Percentiles rank a stretch among this genome's conserved stretches.
Conservation (phyloP, 1,284 basidiomycete genomes). For the Neotropicomus parvogracilis region DNA sequence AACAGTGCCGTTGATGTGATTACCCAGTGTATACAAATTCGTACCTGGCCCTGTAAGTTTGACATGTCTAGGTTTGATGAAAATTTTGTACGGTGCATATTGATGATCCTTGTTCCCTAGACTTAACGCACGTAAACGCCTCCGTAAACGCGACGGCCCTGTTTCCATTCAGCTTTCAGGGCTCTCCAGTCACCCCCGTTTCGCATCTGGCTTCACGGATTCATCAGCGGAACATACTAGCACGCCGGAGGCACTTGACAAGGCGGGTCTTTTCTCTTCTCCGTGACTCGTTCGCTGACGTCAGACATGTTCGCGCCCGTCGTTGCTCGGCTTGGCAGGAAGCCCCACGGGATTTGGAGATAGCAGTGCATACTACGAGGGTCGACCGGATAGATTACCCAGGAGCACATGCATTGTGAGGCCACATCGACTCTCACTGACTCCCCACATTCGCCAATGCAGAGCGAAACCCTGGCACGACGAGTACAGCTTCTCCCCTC, state of each 20-base stretch:
- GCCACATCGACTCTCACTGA: too few species aligned
- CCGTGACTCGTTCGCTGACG: neutral
- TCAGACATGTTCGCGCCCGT: neutral
- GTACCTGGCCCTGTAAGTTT: constrained; percentile 19
- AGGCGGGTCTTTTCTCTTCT: constrained; percentile 1
- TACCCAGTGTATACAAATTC: constrained; percentile 20
- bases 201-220: constrained; percentile 2
- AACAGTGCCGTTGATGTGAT: neutral
- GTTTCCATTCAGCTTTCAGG: constrained; percentile 16
- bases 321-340: neutral
- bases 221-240: neutral
- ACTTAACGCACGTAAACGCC: constrained; percentile 15
- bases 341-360: constrained; percentile 8
- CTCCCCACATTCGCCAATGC: too few species aligned
- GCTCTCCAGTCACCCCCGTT: constrained; percentile 9
- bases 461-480: neutral
- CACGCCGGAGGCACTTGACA: neutral
- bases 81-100: neutral
- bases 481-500: neutral
- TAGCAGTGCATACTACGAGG: constrained; percentile 13
- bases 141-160: neutral
- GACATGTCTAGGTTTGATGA: neutral
- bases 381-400: constrained; percentile 3
- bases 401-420: neutral
- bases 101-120: constrained; percentile 5